Conservation (phyloP, 306 rosid species). For the Ceratonia siliqua region DNA sequence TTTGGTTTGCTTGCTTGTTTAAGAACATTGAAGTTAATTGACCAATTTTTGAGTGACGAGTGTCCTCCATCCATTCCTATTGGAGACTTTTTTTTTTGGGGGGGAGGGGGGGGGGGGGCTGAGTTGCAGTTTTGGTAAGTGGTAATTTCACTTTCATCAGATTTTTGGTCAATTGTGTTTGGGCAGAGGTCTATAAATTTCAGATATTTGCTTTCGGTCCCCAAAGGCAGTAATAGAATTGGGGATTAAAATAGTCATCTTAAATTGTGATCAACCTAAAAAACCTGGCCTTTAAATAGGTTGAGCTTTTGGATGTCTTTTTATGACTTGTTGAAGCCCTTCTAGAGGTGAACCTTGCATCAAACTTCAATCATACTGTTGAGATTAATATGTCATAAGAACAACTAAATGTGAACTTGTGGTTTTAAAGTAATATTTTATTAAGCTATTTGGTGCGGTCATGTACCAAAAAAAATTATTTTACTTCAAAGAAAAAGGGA, state of each 20-base stretch:
- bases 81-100: not conserved
- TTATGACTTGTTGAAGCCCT: not conserved
- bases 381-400: not conserved
- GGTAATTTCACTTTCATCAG: not conserved
- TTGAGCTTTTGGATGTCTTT: not conserved
- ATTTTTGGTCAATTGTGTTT: not conserved
- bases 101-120: not conserved
- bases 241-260: not conserved
- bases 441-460: too few relatives aligned
- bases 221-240: not conserved
- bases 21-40: not conserved
- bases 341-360: not conserved
- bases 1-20: not conserved
- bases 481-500: not conserved
- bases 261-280: not conserved
- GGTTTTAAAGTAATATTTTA: not conserved
- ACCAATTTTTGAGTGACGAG: not conserved
- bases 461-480: too few relatives aligned
- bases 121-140: not conserved
- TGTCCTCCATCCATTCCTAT: not conserved
- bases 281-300: not conserved
- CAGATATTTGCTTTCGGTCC: not conserved
- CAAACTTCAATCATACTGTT: not conserved
- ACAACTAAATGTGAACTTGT: not conserved
- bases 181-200: not conserved